These are phyloP conservation scores for Thelonectria olida DNA, from an alignment of 2,329 filamentous ascomycete genomes.

Conservation along the genomic window DNA sequence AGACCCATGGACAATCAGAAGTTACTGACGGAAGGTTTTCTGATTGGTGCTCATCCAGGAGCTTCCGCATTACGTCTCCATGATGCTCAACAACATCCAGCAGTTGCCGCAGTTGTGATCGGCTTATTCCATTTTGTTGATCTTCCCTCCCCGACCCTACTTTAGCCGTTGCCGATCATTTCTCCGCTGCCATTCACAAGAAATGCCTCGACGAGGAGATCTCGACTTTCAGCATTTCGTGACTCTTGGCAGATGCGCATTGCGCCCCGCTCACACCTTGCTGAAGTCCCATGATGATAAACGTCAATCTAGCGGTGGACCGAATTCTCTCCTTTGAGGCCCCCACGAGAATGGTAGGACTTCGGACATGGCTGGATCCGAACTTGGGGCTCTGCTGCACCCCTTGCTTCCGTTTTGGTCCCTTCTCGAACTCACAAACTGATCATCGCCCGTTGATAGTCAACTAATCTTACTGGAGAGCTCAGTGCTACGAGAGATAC, in stretches of 20 bases:
- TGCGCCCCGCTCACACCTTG: conserved; percentile 32
- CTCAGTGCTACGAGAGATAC: not conserved
- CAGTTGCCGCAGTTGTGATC: conserved; percentile 25
- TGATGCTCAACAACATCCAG: conserved; percentile 5
- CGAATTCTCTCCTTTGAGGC: conserved; percentile 1
- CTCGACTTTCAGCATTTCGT: conserved; percentile 20
- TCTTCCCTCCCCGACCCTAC: conserved; percentile 18
- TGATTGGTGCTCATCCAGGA: not conserved
- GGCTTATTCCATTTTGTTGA: conserved; percentile 31
- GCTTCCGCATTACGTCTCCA: not conserved
- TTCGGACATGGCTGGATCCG: conserved; percentile 28
- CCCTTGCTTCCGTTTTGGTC: conserved; percentile 25
- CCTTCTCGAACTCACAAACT: conserved; percentile 8
- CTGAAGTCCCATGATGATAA: conserved; percentile 29
- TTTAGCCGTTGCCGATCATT: conserved; percentile 33
- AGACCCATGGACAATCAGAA: conserved; percentile 1
- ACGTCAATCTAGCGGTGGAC: conserved; percentile 42
- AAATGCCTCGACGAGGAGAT: conserved; percentile 29
- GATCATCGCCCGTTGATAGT: not conserved
- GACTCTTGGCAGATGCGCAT: conserved; percentile 28
- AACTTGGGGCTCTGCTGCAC: conserved; percentile 21
- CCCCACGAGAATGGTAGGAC: conserved; percentile 15
- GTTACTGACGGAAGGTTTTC: not conserved
- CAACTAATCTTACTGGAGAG: not conserved
- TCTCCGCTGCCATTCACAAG: conserved; percentile 23